Conservation (phyloP, 2,329 filamentous ascomycete genomes). For the Truncatella angustata region DNA sequence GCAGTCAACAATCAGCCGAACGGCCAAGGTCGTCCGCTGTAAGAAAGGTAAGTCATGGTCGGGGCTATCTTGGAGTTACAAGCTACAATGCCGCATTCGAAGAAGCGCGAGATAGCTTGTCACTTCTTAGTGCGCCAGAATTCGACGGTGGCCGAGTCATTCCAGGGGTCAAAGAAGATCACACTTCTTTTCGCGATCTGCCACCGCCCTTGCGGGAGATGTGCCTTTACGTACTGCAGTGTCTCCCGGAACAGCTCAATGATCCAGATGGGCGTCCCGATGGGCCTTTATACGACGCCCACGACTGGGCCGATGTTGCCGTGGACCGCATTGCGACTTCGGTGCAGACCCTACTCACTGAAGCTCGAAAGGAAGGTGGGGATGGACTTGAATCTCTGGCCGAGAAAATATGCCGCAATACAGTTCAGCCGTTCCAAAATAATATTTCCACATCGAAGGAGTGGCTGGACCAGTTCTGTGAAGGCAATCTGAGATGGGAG, state of each 20-base stretch:
- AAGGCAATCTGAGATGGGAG: constrained; percentile 28
- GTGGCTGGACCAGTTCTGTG: constrained; percentile 25
- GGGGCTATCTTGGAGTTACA: constrained; percentile 16
- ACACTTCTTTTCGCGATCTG: background rate
- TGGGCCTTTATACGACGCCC: background rate
- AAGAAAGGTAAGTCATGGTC: background rate
- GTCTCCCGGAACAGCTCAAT: constrained; percentile 2
- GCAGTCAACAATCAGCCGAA: background rate
- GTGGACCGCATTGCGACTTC: constrained; percentile 14
- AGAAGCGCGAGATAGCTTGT: constrained; percentile 28
- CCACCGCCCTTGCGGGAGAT: constrained; percentile 13
- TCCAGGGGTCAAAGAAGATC: background rate
- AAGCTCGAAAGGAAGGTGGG: constrained; percentile 11
- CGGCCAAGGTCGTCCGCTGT: background rate
- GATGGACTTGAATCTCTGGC: constrained; percentile 6
- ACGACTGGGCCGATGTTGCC: constrained; percentile 4
- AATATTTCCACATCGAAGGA: constrained; percentile 23
- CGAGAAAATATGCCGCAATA: constrained; percentile 22
- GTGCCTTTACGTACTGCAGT: constrained; percentile 3
- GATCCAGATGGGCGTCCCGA: background rate
- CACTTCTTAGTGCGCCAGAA: background rate
- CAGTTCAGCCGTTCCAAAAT: constrained; percentile 21
- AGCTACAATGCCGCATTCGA: constrained; percentile 33
- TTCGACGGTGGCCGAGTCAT: background rate
- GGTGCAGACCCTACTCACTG: constrained; percentile 22